These are phyloP conservation scores for Moesziomyces antarcticus DNA, from an alignment of 1,284 basidiomycete species.

Conservation along the genomic window DNA sequence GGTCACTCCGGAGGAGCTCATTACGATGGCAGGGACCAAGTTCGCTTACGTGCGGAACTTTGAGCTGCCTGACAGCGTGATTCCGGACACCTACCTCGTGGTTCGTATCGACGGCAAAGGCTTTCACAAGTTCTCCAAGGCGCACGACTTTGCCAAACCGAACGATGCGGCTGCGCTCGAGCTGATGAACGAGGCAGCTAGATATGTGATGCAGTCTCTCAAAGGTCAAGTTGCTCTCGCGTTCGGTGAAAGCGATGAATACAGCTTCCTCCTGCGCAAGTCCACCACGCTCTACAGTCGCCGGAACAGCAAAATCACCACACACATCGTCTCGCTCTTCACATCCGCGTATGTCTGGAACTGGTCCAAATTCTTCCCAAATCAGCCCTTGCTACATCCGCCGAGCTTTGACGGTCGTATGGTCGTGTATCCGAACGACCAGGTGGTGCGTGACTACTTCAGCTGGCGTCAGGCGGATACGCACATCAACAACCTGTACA, in stretches of 20 bases:
- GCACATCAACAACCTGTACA: constrained; percentile 98
- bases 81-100: constrained; percentile 86
- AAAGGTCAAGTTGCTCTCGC: constrained; percentile 70
- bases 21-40: constrained; percentile 85
- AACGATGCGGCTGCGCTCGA: constrained; percentile 87
- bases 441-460: constrained; percentile 89
- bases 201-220: constrained; percentile 75
- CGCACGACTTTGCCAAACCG: constrained; percentile 86
- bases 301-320: constrained; percentile 83
- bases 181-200: constrained; percentile 92
- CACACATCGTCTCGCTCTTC: constrained; percentile 88
- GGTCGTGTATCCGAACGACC: constrained; percentile 81
- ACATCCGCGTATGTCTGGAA: constrained; percentile 90
- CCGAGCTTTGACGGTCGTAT: constrained; percentile 90
- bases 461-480: constrained; percentile 95
- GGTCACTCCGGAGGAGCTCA: background rate
- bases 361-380: constrained; percentile 83
- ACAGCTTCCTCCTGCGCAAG: constrained; percentile 87
- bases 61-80: constrained; percentile 85
- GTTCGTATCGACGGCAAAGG: constrained; percentile 91
- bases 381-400: constrained; percentile 77
- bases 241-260: constrained; percentile 98
- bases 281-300: constrained; percentile 83
- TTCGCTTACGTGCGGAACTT: constrained; percentile 91
- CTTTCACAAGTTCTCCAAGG: constrained; percentile 93